phyloP scores from a whole-genome alignment of 371 early-diverging fungal genomes.

The Mucor lusitanicus region DNA sequence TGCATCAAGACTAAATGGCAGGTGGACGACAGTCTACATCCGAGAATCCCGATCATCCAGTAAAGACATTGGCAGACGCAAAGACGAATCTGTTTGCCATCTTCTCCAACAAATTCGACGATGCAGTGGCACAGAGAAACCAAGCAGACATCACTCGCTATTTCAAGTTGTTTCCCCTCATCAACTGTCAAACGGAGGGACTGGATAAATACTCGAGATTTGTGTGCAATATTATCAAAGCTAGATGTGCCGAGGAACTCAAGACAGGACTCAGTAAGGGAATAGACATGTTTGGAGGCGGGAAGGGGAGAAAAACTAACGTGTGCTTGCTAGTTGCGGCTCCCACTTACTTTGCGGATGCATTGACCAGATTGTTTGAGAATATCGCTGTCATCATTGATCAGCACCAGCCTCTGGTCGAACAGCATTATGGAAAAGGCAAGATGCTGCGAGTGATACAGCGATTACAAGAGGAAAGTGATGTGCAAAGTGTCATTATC shows the following conservation, averaged over 20 bases:
- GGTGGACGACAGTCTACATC: slow-evolving; percentile 60
- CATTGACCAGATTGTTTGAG: slow-evolving; percentile 85
- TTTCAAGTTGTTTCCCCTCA: slow-evolving; percentile 87
- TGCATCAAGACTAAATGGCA: not conserved
- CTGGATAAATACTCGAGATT: slow-evolving; percentile 86
- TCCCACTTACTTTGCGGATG: slow-evolving; percentile 67
- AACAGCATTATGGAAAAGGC: slow-evolving; percentile 82
- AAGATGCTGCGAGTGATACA: slow-evolving; percentile 87
- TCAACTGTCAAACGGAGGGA: slow-evolving; percentile 81
- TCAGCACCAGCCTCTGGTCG: slow-evolving; percentile 80
- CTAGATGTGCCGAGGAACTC: slow-evolving; percentile 71
- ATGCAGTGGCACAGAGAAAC: slow-evolving; percentile 69
- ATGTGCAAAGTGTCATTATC: slow-evolving; percentile 73
- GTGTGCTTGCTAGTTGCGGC: slow-evolving; percentile 31
- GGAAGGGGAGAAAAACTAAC: not conserved
- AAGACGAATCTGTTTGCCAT: slow-evolving; percentile 66
- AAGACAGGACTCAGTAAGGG: slow-evolving; percentile 40
- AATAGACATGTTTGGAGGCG: not conserved
- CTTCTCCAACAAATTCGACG: slow-evolving; percentile 78
- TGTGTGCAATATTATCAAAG: slow-evolving; percentile 75
- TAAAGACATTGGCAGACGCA: slow-evolving; percentile 62
- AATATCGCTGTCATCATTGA: slow-evolving; percentile 84
- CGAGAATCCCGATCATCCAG: slow-evolving; percentile 67
- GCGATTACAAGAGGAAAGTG: slow-evolving; percentile 84
- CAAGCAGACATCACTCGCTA: slow-evolving; percentile 80